phyloP scores from a whole-genome alignment of 2,329 filamentous ascomycete species.

The Helicocarpus griseus region DNA sequence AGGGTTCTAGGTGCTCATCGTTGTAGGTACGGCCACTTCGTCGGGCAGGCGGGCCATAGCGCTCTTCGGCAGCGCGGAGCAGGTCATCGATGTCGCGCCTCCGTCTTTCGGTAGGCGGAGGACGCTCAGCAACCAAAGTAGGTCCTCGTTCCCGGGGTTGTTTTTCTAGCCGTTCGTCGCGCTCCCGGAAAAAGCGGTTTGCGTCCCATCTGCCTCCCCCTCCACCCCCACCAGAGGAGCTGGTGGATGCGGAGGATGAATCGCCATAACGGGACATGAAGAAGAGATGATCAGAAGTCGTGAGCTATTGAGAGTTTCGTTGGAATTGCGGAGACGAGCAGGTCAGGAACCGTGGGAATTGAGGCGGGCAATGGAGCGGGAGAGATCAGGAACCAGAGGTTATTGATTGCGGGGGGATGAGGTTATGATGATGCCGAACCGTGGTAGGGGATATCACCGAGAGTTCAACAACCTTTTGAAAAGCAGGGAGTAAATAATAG shows the following conservation, averaged over 20 bases:
- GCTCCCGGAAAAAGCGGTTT: constrained; percentile 34
- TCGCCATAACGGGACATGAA: constrained; percentile 31
- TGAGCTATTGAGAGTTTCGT: not conserved
- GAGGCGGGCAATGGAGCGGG: not conserved
- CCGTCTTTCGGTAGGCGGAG: constrained; percentile 3
- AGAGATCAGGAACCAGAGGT: too few relatives aligned
- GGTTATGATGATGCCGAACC: not conserved
- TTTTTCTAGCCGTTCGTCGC: constrained; percentile 29
- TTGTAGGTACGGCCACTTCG: constrained; percentile 1
- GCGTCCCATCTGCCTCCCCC: constrained; percentile 28
- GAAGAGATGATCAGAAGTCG: not conserved
- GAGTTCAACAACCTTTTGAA: too few relatives aligned
- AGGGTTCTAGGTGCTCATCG: constrained; percentile 22
- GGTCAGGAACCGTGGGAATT: not conserved
- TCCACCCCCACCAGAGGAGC: constrained; percentile 21
- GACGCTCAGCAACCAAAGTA: constrained; percentile 12
- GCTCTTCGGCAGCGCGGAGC: constrained; percentile 22
- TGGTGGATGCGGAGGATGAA: constrained; percentile 21
- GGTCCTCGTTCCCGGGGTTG: constrained; percentile 6
- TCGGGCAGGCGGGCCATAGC: constrained; percentile 33
- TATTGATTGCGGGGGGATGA: too few relatives aligned
- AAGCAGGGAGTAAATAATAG: too few relatives aligned
- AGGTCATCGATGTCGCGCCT: constrained; percentile 6
- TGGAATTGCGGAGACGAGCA: not conserved
- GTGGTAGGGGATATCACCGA: too few relatives aligned